These are phyloP conservation scores for Babesia caballi DNA, from an alignment of 169 alveolate genomes.

Conservation along the genomic window DNA sequence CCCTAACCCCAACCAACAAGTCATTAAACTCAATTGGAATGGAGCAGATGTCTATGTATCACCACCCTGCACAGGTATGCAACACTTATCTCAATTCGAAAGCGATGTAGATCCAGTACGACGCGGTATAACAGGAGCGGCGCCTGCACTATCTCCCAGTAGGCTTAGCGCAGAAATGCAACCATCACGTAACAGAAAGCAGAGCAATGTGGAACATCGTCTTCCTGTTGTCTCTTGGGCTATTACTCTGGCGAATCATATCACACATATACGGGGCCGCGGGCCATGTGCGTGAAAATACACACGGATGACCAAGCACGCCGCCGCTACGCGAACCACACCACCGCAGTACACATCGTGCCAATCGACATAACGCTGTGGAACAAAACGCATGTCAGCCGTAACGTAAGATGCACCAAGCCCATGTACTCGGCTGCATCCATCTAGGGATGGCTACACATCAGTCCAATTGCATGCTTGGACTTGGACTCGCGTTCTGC, in stretches of 20 bases:
- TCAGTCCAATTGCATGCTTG: too few relatives aligned
- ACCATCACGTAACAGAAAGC: constrained; percentile 9
- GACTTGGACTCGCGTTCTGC: too few relatives aligned
- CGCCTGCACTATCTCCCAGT: constrained; percentile 61
- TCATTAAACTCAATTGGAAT: constrained; percentile 69
- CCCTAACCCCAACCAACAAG: constrained; percentile 52
- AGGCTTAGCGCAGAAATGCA: not conserved
- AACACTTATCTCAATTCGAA: too few relatives aligned
- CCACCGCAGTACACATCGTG: too few relatives aligned
- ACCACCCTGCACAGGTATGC: constrained; percentile 69
- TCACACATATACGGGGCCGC: not conserved
- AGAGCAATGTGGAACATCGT: constrained; percentile 46
- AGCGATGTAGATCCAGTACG: constrained; percentile 19
- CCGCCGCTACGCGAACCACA: too few relatives aligned
- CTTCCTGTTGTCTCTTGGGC: constrained; percentile 14
- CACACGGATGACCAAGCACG: too few relatives aligned
- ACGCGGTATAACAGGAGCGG: constrained; percentile 61
- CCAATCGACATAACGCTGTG: too few relatives aligned
- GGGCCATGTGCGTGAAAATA: too few relatives aligned
- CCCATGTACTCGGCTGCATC: too few relatives aligned
- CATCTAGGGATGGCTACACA: too few relatives aligned
- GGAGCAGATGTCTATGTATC: constrained; percentile 67
- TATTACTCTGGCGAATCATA: constrained; percentile 41
- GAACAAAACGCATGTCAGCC: too few relatives aligned
- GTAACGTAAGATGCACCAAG: too few relatives aligned